Conservation (phyloP, 805 yeast genomes). For the Hanseniaspora singularis region DNA sequence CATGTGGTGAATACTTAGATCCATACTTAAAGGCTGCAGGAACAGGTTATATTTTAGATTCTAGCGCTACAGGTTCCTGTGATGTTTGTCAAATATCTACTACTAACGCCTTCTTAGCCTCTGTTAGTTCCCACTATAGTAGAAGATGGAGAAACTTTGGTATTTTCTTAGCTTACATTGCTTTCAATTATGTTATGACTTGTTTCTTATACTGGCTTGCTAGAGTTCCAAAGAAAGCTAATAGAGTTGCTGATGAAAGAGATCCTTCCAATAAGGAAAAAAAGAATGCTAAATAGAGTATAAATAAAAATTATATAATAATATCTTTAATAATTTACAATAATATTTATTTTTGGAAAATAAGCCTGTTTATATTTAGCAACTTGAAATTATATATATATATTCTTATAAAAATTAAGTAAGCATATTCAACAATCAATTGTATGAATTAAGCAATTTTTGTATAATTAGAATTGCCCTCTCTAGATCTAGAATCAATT, state of each 20-base stretch:
- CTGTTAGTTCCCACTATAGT: conserved; percentile 31
- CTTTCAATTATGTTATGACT: conserved; percentile 34
- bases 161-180: conserved; percentile 41
- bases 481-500: too few species aligned
- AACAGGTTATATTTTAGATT: conserved; percentile 39
- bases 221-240: conserved; percentile 53
- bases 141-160: conserved; percentile 53
- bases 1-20: conserved; percentile 46
- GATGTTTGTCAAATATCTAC: conserved; percentile 41
- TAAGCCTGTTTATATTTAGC: too few species aligned
- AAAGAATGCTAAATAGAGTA: too few species aligned
- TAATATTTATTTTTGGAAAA: too few species aligned
- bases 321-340: too few species aligned
- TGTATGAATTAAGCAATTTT: too few species aligned
- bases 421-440: too few species aligned
- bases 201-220: conserved; percentile 46
- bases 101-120: conserved; percentile 47
- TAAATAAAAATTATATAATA: too few species aligned
- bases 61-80: conserved; percentile 42
- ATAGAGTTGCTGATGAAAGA: conserved; percentile 13
- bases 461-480: too few species aligned
- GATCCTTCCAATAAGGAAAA: conserved; percentile 6
- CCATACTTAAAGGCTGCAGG: conserved; percentile 28
- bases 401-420: too few species aligned
- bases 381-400: too few species aligned